Percentiles rank a stretch among this genome's conserved stretches.
Conservation (phyloP, 176 grass and related monocot genomes). For the Carex myosuroides region DNA sequence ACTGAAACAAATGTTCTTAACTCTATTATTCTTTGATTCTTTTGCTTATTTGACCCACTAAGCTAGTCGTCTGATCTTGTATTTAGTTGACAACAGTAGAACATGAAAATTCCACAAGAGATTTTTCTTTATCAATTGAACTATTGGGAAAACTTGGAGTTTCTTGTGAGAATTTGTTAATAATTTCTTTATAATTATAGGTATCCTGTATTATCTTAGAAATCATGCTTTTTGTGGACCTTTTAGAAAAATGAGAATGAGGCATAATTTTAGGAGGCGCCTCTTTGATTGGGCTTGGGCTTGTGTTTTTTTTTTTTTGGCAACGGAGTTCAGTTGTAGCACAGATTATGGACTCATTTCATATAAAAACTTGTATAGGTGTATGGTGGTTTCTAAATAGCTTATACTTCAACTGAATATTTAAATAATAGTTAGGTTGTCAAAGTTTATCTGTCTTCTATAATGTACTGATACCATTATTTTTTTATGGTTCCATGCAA, state of each 20-base stretch:
- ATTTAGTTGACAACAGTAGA: not conserved
- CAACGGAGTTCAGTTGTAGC: not conserved
- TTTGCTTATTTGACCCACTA: too few relatives aligned
- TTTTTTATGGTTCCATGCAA: not conserved
- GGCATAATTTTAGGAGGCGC: not conserved
- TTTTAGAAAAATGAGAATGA: constrained; percentile 11
- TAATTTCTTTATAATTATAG: not conserved
- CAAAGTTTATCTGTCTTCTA: not conserved
- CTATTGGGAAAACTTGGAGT: not conserved
- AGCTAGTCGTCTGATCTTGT: not conserved
- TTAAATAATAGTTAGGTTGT: not conserved
- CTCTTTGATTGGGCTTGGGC: not conserved
- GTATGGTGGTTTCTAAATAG: not conserved
- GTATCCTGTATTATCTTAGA: not conserved
- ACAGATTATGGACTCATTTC: not conserved
- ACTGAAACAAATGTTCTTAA: not conserved
- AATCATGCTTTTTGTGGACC: not conserved
- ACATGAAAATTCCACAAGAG: not conserved
- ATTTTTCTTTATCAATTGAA: not conserved
- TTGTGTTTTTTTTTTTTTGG: not conserved
- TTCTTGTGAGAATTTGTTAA: not conserved
- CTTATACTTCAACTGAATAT: not conserved
- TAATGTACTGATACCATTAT: constrained; percentile 1
- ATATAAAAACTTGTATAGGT: not conserved
- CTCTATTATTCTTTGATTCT: not conserved